Evolutionary conservation across 2,329 filamentous ascomycete species (phyloP), one percentile per base, ranked within the genome.

Genomic region (Fusarium setosum): DNA sequence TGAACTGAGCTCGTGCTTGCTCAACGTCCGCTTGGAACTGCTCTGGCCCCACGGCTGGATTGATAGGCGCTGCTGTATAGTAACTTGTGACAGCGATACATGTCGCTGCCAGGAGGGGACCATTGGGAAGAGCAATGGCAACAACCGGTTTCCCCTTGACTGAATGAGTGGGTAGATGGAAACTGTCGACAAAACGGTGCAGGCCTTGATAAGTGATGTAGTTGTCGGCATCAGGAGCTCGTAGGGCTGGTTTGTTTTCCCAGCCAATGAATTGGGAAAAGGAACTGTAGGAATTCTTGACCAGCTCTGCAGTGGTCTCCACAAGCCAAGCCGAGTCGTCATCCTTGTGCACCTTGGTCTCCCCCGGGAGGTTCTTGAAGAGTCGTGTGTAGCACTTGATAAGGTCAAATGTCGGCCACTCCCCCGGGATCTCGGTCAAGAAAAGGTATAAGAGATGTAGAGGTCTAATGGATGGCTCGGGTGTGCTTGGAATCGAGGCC

Each of bases 31-130:
- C 76, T 20, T 79, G 78, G 61, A 86, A 83, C 65, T 87, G 84
- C 40, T 83, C 81, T 3, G 77, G 71, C 4, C 82, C 83, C 10
- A 79, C 82, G 2, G 80, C 78, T 7, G 82, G 78, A 47, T 83
- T 84, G 63, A 88, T 80, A 1, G 85, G 85, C 3, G 84, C 84
- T 37, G 83, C 81, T 6, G 79, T 83, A 67, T 84, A 86, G 59
- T 81, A 82, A 17, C 80, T 83, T 4, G 82, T 75, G 5, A 83
- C 80, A 1, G 84, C 82, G 15, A 87, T 68, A 23, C 81, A 80
- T 3, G 82, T 79, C 12, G 84, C 76, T 10, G 83, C 85, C n/a
- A 86, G 75, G 2, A 86, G 72, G 11, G 83, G 82, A 4, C 85
- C 84, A 64, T 87, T 87, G 1, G 84, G 83, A 6, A 87, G 69